Evolutionary conservation across 805 yeast genomes (phyloP).

Genomic region (Metschnikowia gelsemii): DNA sequence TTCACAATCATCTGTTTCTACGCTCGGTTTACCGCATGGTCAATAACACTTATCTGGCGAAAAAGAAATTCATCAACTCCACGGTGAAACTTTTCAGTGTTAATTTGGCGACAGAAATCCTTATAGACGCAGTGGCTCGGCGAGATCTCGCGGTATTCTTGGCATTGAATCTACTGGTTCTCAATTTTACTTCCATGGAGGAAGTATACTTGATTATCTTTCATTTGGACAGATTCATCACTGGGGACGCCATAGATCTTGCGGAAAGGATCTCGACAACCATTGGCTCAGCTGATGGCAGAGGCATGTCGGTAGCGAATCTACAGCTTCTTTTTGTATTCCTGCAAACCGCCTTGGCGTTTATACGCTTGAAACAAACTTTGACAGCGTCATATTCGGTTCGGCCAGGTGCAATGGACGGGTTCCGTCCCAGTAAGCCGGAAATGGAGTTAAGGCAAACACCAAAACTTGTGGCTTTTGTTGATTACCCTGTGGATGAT

Average conservation of each 20-base stretch:
- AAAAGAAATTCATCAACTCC: constrained; percentile 41
- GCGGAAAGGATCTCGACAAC: constrained; percentile 22
- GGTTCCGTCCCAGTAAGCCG: constrained; percentile 28
- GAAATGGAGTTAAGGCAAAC: constrained; percentile 35
- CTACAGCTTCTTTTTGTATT: constrained; percentile 18
- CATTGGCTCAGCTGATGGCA: constrained; percentile 14
- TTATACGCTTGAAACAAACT: constrained; percentile 21
- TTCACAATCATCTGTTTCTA: constrained; percentile 36
- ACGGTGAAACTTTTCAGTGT: constrained; percentile 22
- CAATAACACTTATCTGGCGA: constrained; percentile 35
- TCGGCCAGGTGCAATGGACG: constrained; percentile 24
- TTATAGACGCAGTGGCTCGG: constrained; percentile 17
- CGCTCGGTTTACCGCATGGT: constrained; percentile 44
- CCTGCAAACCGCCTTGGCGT: constrained; percentile 20
- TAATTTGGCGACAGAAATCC: constrained; percentile 7
- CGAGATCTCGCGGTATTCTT: constrained; percentile 28
- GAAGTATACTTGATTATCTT: constrained; percentile 49
- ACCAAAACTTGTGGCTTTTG: constrained; percentile 22
- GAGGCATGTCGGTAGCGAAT: constrained; percentile 19
- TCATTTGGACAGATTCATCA: constrained; percentile 44
- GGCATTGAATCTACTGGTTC: constrained; percentile 36
- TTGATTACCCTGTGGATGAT: constrained; percentile 15
- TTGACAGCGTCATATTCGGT: constrained; percentile 25
- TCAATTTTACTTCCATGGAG: constrained; percentile 45
- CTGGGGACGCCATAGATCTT: constrained; percentile 43